A percentile compares a stretch with the other conserved stretches of the same genome.
phyloP scores from a whole-genome alignment of 2,329 filamentous ascomycete genomes.

The Trichoderma harzianum region DNA sequence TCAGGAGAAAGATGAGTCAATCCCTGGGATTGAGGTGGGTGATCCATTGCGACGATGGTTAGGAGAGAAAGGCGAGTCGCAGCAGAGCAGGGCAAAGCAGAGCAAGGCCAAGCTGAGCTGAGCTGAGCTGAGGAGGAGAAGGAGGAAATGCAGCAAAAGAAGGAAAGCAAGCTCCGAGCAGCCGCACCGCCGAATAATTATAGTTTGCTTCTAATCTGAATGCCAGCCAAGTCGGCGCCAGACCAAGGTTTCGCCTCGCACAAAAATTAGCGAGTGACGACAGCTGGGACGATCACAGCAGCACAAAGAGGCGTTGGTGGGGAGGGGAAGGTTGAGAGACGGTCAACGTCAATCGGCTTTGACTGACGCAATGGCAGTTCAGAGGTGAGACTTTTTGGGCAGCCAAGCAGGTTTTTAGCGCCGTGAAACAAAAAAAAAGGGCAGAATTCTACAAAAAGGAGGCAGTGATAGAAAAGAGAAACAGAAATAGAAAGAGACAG shows the following conservation, averaged over 20 bases:
- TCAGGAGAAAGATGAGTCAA: conserved; percentile 24
- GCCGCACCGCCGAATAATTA: not conserved
- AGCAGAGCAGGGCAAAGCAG: not conserved
- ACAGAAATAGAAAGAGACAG: not conserved
- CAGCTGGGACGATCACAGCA: conserved; percentile 3
- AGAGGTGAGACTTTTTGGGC: not conserved
- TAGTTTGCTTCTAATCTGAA: conserved; percentile 8
- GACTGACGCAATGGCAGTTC: conserved; percentile 9
- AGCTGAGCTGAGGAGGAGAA: not conserved
- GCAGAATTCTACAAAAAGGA: not conserved
- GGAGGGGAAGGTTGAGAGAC: not conserved
- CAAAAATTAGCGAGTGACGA: conserved; percentile 10
- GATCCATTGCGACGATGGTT: conserved; percentile 32
- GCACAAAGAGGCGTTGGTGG: conserved; percentile 12
- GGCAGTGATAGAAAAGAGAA: not conserved
- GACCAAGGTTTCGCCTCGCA: conserved; percentile 15
- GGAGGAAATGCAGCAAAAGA: not conserved
- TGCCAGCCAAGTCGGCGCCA: not conserved
- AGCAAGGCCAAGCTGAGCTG: not conserved
- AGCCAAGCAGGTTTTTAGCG: not conserved
- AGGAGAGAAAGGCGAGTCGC: not conserved
- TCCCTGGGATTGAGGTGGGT: conserved; percentile 20
- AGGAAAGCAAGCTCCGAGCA: not conserved
- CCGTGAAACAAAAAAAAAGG: not conserved
- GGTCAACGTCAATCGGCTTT: not conserved